Base-by-base conservation (phyloP, 1,284 basidiomycete genomes). In the Pascua sp. region DNA sequence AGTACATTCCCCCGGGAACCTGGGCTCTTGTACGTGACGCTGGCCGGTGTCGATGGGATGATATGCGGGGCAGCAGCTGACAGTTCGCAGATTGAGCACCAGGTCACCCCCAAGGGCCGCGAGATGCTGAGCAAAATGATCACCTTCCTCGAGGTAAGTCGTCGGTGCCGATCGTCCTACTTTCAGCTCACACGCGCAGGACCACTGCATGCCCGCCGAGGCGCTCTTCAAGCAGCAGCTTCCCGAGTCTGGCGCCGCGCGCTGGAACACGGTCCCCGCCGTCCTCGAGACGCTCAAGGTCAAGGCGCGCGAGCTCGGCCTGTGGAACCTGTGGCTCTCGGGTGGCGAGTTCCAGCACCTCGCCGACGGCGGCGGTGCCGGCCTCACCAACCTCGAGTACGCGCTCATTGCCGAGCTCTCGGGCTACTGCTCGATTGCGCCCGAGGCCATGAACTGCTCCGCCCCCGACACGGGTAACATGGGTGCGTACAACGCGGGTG, bases 281-380 rank as follows among this genome's bases (percentile, higher is more conserved):
- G 79, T 95, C 59, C 80, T 95, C 59, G 88, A 87, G 68, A 87
- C 90, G 58, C 83, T 98, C 68, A 97, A 98, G 81, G 81, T 73
- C 60, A 92, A 90, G 77, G 95, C 95, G 4, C 89, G 87, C 78
- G 82, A 85, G 67, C 83, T 86, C 42, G 95, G 95, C 2, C 82
- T 98, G 47, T 98, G 95, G 95, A 98, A 98, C 76, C 82, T 98
- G 45, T 98, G 98, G 83, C 81, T 98, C 62, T 92, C 89, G 82
- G 93, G 91, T 78, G 82, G 85, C 48, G 93, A 96, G 75, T 97
- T 95, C 77, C 91, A 91, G 36, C 82, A 88, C 64, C 66, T 74
- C 61, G 73, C 71, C 32, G 66, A 68, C 45, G 73, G 73, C 13
- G 82, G 85, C 69, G 94, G 95, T 51, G 87, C 91, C n/a, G 87